These are phyloP conservation scores for Apiospora arundinis DNA, from an alignment of 2,329 filamentous ascomycete species.

Conservation along the genomic window DNA sequence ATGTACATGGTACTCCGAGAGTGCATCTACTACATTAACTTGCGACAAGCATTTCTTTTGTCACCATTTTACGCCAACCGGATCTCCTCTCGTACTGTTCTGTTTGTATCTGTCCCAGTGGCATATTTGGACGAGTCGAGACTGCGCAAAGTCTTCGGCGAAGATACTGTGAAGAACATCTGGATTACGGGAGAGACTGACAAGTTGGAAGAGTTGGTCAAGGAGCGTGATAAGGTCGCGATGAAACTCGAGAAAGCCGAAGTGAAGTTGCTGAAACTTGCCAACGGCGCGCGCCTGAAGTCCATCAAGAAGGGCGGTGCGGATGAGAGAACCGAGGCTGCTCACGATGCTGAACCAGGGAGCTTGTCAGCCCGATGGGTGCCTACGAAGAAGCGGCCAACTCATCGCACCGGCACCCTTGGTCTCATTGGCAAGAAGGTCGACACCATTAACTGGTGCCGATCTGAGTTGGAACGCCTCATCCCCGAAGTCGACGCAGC, in stretches of 20 bases:
- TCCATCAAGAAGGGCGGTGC: slow-evolving; percentile 65
- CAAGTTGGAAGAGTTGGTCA: slow-evolving; percentile 79
- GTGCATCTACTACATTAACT: slow-evolving; percentile 88
- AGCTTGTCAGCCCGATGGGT: slow-evolving; percentile 78
- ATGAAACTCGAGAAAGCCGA: slow-evolving; percentile 87
- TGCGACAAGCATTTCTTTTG: slow-evolving; percentile 90
- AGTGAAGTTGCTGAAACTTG: slow-evolving; percentile 80
- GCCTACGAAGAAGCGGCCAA: slow-evolving; percentile 73
- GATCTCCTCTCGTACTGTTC: slow-evolving; percentile 87
- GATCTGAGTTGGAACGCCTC: slow-evolving; percentile 76
- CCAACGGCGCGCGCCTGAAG: slow-evolving; percentile 75
- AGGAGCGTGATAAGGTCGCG: slow-evolving; percentile 80
- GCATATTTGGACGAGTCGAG: slow-evolving; percentile 79
- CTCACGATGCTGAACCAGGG: slow-evolving; percentile 70
- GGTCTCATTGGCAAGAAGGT: slow-evolving; percentile 83
- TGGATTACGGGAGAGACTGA: slow-evolving; percentile 84
- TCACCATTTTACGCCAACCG: slow-evolving; percentile 84
- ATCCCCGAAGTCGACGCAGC: slow-evolving; percentile 73
- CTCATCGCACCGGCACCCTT: slow-evolving; percentile 73
- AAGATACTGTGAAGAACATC: slow-evolving; percentile 75
- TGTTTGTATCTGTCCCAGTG: slow-evolving; percentile 85
- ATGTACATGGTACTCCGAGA: slow-evolving; percentile 89
- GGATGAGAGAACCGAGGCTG: slow-evolving; percentile 52
- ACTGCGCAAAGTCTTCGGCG: slow-evolving; percentile 79
- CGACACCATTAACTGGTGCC: slow-evolving; percentile 91